These are phyloP conservation scores for Naganishia sp. DNA, from an alignment of 1,284 basidiomycete genomes.

Conservation along the genomic window DNA sequence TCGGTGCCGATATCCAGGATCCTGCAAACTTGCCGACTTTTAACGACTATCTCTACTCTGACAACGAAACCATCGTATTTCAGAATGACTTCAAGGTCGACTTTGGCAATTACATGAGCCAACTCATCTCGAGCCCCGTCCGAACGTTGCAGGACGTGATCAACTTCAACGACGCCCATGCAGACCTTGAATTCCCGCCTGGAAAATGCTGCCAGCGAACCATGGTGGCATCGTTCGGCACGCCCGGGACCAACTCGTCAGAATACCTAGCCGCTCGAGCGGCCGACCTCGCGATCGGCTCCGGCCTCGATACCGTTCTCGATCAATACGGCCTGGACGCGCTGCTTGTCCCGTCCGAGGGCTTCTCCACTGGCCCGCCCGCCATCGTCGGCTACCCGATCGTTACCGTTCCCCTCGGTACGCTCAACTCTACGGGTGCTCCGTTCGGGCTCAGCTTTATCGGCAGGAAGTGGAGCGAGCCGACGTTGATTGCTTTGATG, in stretches of 20 bases:
- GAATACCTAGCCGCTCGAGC: slow-evolving; percentile 33
- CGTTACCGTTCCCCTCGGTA: slow-evolving; percentile 38
- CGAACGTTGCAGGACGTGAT: slow-evolving; percentile 23
- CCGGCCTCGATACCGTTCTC: slow-evolving; percentile 35
- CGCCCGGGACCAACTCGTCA: slow-evolving; percentile 5
- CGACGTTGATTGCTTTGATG: slow-evolving; percentile 36
- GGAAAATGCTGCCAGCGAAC: slow-evolving; percentile 36
- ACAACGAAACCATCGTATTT: slow-evolving; percentile 35
- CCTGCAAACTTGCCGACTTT: slow-evolving; percentile 34
- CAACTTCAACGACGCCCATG: slow-evolving; percentile 25
- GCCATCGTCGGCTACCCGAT: slow-evolving; percentile 37
- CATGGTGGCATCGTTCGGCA: slow-evolving; percentile 31
- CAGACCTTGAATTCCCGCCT: slow-evolving; percentile 34
- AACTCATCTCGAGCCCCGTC: slow-evolving; percentile 24
- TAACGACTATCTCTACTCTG: slow-evolving; percentile 26
- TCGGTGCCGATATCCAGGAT: slow-evolving; percentile 35
- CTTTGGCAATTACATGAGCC: slow-evolving; percentile 24
- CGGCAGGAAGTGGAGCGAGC: slow-evolving; percentile 36
- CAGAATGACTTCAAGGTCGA: slow-evolving; percentile 38
- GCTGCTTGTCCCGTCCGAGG: slow-evolving; percentile 33
- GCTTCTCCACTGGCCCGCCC: slow-evolving; percentile 30
- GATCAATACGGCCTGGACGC: slow-evolving; percentile 36
- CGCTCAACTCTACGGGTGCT: slow-evolving; percentile 31
- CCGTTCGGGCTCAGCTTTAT: slow-evolving; percentile 39
- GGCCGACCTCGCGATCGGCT: slow-evolving; percentile 30